Base-by-base conservation (phyloP, 176 grass and related monocot species). In the Musa schizocarpa region DNA sequence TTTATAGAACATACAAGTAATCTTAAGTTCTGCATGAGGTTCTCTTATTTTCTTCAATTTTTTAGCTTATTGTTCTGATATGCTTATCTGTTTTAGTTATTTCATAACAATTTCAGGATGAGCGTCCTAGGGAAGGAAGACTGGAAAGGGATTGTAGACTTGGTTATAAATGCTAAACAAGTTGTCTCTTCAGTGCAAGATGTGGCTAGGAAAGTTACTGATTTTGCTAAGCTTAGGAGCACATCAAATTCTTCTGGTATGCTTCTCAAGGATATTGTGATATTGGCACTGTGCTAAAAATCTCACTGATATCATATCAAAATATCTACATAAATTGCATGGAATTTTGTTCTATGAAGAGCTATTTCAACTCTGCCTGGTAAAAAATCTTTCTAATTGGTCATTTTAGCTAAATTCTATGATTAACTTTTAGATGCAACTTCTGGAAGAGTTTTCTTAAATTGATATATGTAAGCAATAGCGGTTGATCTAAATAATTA, bases 161-260 rank as follows among this genome's bases (percentile, higher is more conserved):
- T 98, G 17, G 90, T 98, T 50, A 87, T 88, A 12, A 98, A 98
- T 24, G 88, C 90, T 71, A 98, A 91, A 84, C 84, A 91, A 52
- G 86, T 98, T 2, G 86, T 98, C 53, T 82, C 86, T 0, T 98
- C 94, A 26, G 84, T 98, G 78, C 90, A 98, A 87, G 94, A 98
- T 76, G 90, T 88, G 62, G 94, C 88, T 0, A 67, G 76, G 43
- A 93, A 93, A 74, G 77, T 98, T 59, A 80, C 84, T 25, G 84
- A 90, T 63, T 90, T 88, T 80, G 84, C 83, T 1, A 93, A 90
- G 77, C 56, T 82, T 81, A 86, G 80, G 50, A 78, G 73, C 48
- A 21, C 69, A 53, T 85, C 85, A 27, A 52, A 53, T 77, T 50
- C 52, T 70, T 87, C 79, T 48, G 77, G 90, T 91, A 80, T 89